A percentile compares a stretch with the other conserved stretches of the same genome.
Evolutionary conservation across 805 yeast genomes (phyloP).

Genomic region (Suhomyces faveliae): DNA sequence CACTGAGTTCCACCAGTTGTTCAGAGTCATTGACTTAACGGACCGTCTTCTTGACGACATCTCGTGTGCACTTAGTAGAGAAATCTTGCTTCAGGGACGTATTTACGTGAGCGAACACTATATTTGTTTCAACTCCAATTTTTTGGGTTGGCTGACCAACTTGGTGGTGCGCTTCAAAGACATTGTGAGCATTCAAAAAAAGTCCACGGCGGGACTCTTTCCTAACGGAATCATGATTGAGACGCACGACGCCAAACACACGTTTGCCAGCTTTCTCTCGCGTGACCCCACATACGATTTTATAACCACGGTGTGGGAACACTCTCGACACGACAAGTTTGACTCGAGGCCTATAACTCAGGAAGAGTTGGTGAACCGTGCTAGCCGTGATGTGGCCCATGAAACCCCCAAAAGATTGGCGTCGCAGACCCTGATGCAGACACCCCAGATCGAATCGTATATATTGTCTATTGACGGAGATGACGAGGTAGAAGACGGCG

Average conservation of each 20-base stretch:
- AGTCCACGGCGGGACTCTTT: slow-evolving; percentile 62
- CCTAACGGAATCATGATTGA: slow-evolving; percentile 67
- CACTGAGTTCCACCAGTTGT: slow-evolving; percentile 57
- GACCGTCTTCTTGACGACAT: slow-evolving; percentile 62
- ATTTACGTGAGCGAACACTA: slow-evolving; percentile 55
- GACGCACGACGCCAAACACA: slow-evolving; percentile 60
- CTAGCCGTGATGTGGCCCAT: slow-evolving; percentile 16
- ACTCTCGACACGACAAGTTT: background rate
- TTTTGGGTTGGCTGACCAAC: slow-evolving; percentile 66
- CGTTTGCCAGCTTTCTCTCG: slow-evolving; percentile 63
- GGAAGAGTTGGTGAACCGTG: slow-evolving; percentile 4
- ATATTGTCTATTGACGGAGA: slow-evolving; percentile 18
- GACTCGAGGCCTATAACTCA: background rate
- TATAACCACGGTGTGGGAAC: slow-evolving; percentile 58
- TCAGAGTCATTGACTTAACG: slow-evolving; percentile 48
- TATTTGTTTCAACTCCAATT: slow-evolving; percentile 63
- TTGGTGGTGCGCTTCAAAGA: slow-evolving; percentile 57
- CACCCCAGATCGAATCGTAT: slow-evolving; percentile 16
- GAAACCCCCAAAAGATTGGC: background rate
- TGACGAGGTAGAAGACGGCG: slow-evolving; percentile 18
- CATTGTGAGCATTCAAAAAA: slow-evolving; percentile 62
- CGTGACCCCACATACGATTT: slow-evolving; percentile 54
- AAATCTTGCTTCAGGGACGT: slow-evolving; percentile 66
- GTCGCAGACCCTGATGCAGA: background rate
- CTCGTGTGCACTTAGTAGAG: slow-evolving; percentile 64